Percentiles rank a stretch among this genome's conserved stretches.
Conservation (phyloP, 257 asterid genomes). For the Solanum habrochaites region DNA sequence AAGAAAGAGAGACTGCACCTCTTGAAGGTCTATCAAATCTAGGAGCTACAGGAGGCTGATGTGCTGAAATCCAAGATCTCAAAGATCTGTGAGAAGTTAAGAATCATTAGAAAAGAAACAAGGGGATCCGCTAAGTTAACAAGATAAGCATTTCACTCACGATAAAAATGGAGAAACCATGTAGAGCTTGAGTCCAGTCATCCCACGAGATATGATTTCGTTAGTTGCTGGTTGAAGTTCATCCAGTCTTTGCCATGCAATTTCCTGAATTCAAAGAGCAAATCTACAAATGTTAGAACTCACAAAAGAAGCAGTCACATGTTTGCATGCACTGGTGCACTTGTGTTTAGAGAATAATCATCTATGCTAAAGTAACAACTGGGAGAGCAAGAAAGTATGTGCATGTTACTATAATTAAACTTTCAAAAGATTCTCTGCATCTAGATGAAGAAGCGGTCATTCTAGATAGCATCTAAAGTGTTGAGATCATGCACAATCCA, state of each 20-base stretch:
- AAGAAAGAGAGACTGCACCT: constrained; percentile 32
- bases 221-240: constrained; percentile 58
- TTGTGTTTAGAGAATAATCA: background rate
- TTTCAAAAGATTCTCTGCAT: background rate
- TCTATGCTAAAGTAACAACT: background rate
- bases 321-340: background rate
- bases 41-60: constrained; percentile 47
- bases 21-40: constrained; percentile 46
- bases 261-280: constrained; percentile 41
- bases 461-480: background rate
- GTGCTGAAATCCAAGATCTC: constrained; percentile 61
- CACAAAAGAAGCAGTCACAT: background rate
- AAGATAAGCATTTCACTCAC: constrained; percentile 25
- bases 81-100: constrained; percentile 42
- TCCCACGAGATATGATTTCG: constrained; percentile 75
- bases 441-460: background rate
- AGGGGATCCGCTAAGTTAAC: background rate
- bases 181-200: constrained; percentile 71
- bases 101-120: background rate
- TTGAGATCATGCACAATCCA: background rate
- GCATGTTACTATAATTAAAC: background rate
- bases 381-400: background rate
- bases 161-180: constrained; percentile 82
- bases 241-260: constrained; percentile 88
- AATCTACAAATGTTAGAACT: background rate